Evolutionary conservation across 495 filamentous ascomycete species (phyloP).

Genomic region (Talaromyces adpressus): DNA sequence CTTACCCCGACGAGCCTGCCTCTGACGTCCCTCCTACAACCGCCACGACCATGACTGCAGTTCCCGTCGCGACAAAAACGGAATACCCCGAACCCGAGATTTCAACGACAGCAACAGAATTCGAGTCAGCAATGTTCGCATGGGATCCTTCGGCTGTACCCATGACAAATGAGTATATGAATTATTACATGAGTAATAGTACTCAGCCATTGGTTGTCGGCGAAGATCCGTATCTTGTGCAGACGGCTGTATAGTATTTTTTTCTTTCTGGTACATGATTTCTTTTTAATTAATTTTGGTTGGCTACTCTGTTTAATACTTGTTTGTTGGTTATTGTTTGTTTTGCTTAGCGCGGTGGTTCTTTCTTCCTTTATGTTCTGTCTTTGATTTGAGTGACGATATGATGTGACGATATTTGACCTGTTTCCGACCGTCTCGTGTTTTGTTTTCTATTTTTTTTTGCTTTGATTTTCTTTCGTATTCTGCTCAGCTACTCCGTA

Average conservation of each 20-base stretch:
- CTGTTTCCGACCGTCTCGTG: conserved; percentile 15
- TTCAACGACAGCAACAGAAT: not conserved
- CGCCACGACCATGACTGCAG: not conserved
- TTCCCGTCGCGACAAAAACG: not conserved
- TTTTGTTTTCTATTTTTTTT: conserved; percentile 1
- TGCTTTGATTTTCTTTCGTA: not conserved
- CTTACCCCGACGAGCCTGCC: conserved; percentile 3
- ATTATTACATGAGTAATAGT: conserved; percentile 25
- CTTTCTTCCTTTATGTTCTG: not conserved
- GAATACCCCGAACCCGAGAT: conserved; percentile 1
- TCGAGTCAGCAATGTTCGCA: conserved; percentile 13
- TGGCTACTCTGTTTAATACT: conserved; percentile 1
- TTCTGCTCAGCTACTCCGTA: not conserved
- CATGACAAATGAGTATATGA: conserved; percentile 24
- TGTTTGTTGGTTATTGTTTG: not conserved
- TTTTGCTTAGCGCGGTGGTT: conserved; percentile 4
- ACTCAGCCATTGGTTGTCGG: conserved; percentile 23
- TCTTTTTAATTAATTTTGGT: not conserved
- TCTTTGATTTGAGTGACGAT: not conserved
- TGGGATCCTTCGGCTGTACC: conserved; percentile 19
- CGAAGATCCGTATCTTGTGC: conserved; percentile 28
- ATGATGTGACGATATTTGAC: conserved; percentile 8
- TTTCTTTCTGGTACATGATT: not conserved
- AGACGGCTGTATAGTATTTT: conserved; percentile 14
- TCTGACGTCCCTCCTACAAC: not conserved